A percentile compares a stretch with the other conserved stretches of the same genome.
phyloP scores from a whole-genome alignment of 2,329 filamentous ascomycete species.

The Ophiostoma sp. region DNA sequence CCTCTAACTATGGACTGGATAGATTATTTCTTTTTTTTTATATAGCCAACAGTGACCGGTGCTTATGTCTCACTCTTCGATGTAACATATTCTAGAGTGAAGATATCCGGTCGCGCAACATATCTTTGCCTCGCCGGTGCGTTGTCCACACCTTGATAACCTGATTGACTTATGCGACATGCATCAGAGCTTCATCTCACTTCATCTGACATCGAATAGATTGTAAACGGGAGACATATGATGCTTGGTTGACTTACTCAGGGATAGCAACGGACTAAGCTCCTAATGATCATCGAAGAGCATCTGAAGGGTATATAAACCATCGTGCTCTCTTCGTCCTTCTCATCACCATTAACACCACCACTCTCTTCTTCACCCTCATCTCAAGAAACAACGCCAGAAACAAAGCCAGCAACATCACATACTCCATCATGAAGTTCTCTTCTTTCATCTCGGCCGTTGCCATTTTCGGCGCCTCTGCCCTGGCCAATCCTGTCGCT shows the following conservation, averaged over 20 bases:
- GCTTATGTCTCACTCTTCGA: background rate
- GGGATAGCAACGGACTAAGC: background rate
- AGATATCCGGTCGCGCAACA: background rate
- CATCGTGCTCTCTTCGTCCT: background rate
- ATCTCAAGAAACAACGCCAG: background rate
- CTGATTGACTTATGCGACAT: background rate
- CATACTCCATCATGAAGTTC: background rate
- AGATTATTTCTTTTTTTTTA: background rate
- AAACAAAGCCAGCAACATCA: background rate
- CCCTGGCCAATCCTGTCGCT: background rate
- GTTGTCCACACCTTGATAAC: background rate
- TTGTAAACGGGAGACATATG: background rate
- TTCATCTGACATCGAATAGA: background rate
- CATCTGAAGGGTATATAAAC: background rate
- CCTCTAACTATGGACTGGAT: background rate
- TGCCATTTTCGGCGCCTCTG: background rate
- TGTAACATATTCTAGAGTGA: no score
- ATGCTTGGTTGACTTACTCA: background rate
- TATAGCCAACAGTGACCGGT: background rate
- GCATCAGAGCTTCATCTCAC: background rate
- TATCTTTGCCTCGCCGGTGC: background rate
- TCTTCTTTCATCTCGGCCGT: background rate
- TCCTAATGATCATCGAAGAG: background rate
- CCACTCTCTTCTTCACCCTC: background rate
- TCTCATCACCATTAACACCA: background rate